Conservation (phyloP, 139 green algal genomes). For the Medakamo hakoo region DNA sequence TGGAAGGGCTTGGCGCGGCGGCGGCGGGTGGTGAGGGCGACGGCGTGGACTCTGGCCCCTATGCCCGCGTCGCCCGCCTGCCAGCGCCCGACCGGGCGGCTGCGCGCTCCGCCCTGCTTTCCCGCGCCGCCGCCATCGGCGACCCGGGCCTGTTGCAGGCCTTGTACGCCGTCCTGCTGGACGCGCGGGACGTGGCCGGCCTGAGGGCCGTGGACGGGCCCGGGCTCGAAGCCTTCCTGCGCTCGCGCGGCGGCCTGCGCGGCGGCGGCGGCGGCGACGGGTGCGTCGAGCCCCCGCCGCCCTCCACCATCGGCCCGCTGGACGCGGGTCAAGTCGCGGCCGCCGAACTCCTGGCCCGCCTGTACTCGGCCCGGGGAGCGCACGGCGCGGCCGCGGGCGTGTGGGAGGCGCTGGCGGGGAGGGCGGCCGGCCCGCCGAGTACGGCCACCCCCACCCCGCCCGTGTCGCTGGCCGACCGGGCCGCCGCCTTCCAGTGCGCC, state of each 20-base stretch:
- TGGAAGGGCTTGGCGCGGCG: slow-evolving; percentile 11
- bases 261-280: slow-evolving; percentile 1
- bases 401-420: slow-evolving; percentile 35
- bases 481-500: slow-evolving; percentile 28
- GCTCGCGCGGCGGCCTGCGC: slow-evolving; percentile 22
- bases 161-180: slow-evolving; percentile 40
- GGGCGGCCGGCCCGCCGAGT: slow-evolving; percentile 21
- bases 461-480: slow-evolving; percentile 35
- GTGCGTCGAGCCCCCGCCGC: background rate
- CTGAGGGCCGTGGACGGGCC: slow-evolving; percentile 24
- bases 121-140: slow-evolving; percentile 5
- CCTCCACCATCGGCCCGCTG: slow-evolving; percentile 14
- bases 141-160: slow-evolving; percentile 34
- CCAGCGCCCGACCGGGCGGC: slow-evolving; percentile 1
- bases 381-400: slow-evolving; percentile 25
- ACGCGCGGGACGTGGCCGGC: slow-evolving; percentile 11
- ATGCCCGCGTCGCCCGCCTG: slow-evolving; percentile 1
- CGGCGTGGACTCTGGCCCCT: background rate
- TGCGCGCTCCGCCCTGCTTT: slow-evolving; percentile 11
- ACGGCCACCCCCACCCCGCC: slow-evolving; percentile 20
- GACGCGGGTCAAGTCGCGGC: slow-evolving; percentile 15
- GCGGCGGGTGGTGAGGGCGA: slow-evolving; percentile 4
- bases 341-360: slow-evolving; percentile 33
- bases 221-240: slow-evolving; percentile 40
- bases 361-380: slow-evolving; percentile 23